These are phyloP conservation scores for Pseudonitzschia pungens DNA, from an alignment of 108 stramenopile species.

Conservation along the genomic window DNA sequence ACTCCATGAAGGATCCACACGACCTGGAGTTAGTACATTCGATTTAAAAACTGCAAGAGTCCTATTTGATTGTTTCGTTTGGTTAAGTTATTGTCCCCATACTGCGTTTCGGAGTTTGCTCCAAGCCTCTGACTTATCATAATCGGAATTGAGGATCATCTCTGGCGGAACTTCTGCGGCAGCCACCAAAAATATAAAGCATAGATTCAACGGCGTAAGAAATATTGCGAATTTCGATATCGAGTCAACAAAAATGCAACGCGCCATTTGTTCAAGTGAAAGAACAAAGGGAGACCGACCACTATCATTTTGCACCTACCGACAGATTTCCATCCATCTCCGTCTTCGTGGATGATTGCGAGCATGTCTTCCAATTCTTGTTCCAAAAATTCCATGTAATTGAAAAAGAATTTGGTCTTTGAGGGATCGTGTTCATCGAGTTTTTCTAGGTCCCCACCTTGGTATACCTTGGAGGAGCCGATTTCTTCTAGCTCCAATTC, in stretches of 20 bases:
- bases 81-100: neutral
- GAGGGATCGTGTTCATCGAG: conserved; percentile 26
- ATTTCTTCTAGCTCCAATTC: conserved; percentile 53
- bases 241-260: neutral
- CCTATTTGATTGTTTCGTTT: too few relatives aligned
- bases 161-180: conserved; percentile 59
- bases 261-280: neutral
- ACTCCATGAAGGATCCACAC: too few relatives aligned
- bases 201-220: neutral
- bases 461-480: conserved; percentile 69
- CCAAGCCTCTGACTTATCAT: conserved; percentile 74
- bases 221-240: neutral
- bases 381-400: conserved; percentile 76
- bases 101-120: conserved; percentile 57
- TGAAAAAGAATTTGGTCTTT: conserved; percentile 81
- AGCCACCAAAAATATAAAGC: neutral
- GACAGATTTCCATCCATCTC: conserved; percentile 73
- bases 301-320: neutral
- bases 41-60: too few relatives aligned
- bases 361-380: conserved; percentile 78
- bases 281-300: neutral
- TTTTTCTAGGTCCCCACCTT: conserved; percentile 67
- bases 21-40: too few relatives aligned
- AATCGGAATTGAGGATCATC: conserved; percentile 56
- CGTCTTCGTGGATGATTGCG: conserved; percentile 44